A percentile compares a stretch with the other conserved stretches of the same genome.
Conservation (phyloP, 768 basidiomycete genomes). For the Dioszegia aurantiaca region DNA sequence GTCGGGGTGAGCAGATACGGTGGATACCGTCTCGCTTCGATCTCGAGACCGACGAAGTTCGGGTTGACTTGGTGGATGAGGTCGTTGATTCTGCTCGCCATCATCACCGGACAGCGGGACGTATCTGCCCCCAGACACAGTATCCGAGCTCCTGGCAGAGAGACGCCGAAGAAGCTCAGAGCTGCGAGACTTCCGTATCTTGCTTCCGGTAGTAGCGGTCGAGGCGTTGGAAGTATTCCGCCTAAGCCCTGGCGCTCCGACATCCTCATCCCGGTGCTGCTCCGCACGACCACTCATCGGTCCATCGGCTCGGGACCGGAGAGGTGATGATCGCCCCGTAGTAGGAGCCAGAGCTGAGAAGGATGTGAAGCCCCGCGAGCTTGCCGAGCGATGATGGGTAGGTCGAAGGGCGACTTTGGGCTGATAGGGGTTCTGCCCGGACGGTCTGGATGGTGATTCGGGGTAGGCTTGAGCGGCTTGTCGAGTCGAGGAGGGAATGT, state of each 20-base stretch:
- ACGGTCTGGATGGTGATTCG: constrained; percentile 12
- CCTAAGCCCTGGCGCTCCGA: background rate
- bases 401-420: constrained; percentile 36
- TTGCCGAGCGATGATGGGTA: constrained; percentile 28
- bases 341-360: constrained; percentile 31
- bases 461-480: background rate
- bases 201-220: constrained; percentile 22
- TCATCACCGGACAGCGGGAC: constrained; percentile 33
- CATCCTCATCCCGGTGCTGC: background rate
- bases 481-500: background rate
- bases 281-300: background rate
- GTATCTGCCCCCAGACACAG: constrained; percentile 33
- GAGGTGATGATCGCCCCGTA: constrained; percentile 12
- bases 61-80: constrained; percentile 1
- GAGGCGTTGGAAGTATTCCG: constrained; percentile 22
- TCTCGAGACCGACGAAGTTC: background rate
- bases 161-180: constrained; percentile 30
- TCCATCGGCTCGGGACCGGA: constrained; percentile 12
- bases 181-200: constrained; percentile 13
- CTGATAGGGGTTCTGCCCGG: constrained; percentile 18
- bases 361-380: constrained; percentile 24
- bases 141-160: constrained; percentile 19
- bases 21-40: constrained; percentile 12
- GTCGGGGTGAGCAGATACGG: constrained; percentile 8
- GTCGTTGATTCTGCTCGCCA: constrained; percentile 16